Evolutionary conservation across 2,329 filamentous ascomycete genomes (phyloP), one percentile per base, ranked within the genome.

Genomic region (Leptographium radiaticola): DNA sequence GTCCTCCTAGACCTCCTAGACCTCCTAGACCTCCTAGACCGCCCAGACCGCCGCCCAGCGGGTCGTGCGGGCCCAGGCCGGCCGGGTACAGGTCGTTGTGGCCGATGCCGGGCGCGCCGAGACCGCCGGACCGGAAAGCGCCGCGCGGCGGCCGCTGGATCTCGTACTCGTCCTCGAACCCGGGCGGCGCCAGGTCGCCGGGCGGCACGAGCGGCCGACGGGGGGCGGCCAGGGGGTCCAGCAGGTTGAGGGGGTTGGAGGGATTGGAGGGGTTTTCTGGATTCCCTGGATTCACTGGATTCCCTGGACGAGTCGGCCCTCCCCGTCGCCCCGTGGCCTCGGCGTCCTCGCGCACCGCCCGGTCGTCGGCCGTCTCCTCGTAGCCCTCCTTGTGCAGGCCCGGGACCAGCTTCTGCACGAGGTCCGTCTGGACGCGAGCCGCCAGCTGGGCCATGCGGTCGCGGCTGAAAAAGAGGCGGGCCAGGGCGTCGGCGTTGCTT

Each of bases 161-260:
- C 58, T 96, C 88, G 62, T 89, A 84, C 63, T 96, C 89, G 65
- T 98, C 91, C 60, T 97, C 93, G 60, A 97, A 97, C 20, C 81
- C 88, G 0, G 93, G 93, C 0, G 91, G 90, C 0, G 85, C 81
- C 60, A 95, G 89, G 59, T 90, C 87, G 11, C 75, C 82, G 0
- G 77, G 70, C 0, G 90, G 89, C 16, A 81, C 64, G 1, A 86
- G 25, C 15, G 53, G 86, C 20, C 74, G 74, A 44, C 78, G 73
- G 0, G 76, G 77, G 2, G 72, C 76, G 12, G 76, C 80, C 39
- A 86, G 75, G n/a, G 80, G 83, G 62, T 85, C 83, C 48, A 79
- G 70, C 57, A 63, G 86, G 59, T 83, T 79, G 5, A 86, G 86
- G 15, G 79, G 76, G 18, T 83, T 82, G 84, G 57, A 70, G 67